Evolutionary conservation across 2,329 filamentous ascomycete species (phyloP).

Genomic region (Colletotrichum orchidophilum): DNA sequence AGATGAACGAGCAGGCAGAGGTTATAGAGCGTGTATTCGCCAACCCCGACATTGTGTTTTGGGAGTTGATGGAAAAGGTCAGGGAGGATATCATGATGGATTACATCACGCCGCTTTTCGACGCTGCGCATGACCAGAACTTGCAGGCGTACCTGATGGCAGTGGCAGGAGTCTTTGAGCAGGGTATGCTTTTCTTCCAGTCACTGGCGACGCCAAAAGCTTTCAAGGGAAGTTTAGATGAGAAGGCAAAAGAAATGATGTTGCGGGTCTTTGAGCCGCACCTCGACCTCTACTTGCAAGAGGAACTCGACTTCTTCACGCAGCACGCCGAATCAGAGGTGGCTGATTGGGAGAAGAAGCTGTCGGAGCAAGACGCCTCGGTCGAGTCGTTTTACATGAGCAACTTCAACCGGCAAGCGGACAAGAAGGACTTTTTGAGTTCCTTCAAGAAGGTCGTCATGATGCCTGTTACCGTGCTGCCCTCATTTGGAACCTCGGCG

Average conservation of each 20-base stretch:
- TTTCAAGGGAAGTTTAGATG: slow-evolving; percentile 67
- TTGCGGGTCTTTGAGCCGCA: slow-evolving; percentile 87
- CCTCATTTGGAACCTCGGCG: slow-evolving; percentile 60
- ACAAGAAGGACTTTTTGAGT: slow-evolving; percentile 94
- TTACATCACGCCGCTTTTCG: slow-evolving; percentile 85
- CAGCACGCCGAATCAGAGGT: slow-evolving; percentile 81
- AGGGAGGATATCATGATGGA: slow-evolving; percentile 86
- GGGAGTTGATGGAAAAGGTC: slow-evolving; percentile 82
- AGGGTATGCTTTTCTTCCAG: slow-evolving; percentile 80
- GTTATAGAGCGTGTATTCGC: slow-evolving; percentile 88
- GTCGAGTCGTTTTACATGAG: slow-evolving; percentile 96
- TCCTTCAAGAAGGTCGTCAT: slow-evolving; percentile 99
- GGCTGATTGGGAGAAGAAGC: slow-evolving; percentile 86
- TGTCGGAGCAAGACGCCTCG: slow-evolving; percentile 89
- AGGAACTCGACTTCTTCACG: slow-evolving; percentile 89
- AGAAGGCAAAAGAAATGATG: slow-evolving; percentile 74
- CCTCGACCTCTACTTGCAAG: slow-evolving; percentile 90
- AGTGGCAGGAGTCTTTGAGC: slow-evolving; percentile 87
- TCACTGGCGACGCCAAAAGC: slow-evolving; percentile 74
- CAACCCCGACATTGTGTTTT: slow-evolving; percentile 73
- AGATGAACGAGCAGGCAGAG: slow-evolving; percentile 83
- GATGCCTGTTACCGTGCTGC: slow-evolving; percentile 95
- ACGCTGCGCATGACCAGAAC: slow-evolving; percentile 83
- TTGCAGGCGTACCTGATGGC: slow-evolving; percentile 84
- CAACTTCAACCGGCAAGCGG: slow-evolving; percentile 91